Conservation (phyloP, 305 asterid species). For the Fraxinus greggii region DNA sequence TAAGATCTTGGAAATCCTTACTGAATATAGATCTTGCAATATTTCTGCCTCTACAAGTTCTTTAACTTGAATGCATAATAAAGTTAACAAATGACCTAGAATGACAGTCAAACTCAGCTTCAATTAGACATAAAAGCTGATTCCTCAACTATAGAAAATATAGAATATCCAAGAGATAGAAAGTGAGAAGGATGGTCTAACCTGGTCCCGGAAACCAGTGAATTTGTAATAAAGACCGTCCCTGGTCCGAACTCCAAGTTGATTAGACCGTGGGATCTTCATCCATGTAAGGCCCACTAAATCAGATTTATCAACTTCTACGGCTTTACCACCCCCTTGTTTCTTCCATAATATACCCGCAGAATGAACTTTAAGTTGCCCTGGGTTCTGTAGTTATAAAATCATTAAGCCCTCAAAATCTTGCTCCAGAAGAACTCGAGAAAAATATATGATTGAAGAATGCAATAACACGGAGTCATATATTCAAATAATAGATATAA, state of each 20-base stretch:
- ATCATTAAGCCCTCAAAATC: not conserved
- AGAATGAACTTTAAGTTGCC: constrained; percentile 80
- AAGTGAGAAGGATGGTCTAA: constrained; percentile 14
- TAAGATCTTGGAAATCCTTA: not conserved
- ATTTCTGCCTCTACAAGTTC: not conserved
- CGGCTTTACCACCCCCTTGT: constrained; percentile 92
- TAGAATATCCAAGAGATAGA: not conserved
- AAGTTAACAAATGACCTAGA: not conserved
- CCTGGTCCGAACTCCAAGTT: constrained; percentile 83
- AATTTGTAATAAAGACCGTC: constrained; percentile 90
- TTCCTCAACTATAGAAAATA: constrained; percentile 1
- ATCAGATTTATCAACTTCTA: constrained; percentile 85
- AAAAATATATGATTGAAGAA: constrained; percentile 7
- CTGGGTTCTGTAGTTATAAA: constrained; percentile 63
- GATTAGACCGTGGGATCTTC: constrained; percentile 91
- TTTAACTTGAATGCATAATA: not conserved
- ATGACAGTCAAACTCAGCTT: constrained; percentile 6
- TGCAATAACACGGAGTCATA: constrained; percentile 5
- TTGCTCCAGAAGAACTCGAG: not conserved
- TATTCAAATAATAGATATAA: not conserved
- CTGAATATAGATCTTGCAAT: not conserved
- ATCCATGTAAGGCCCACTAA: constrained; percentile 80
- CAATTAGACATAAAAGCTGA: not conserved
- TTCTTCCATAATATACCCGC: constrained; percentile 92
- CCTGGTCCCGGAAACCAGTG: constrained; percentile 96